Evolutionary conservation across 345 rosid species (phyloP).

Genomic region (Melastoma malabathricum): DNA sequence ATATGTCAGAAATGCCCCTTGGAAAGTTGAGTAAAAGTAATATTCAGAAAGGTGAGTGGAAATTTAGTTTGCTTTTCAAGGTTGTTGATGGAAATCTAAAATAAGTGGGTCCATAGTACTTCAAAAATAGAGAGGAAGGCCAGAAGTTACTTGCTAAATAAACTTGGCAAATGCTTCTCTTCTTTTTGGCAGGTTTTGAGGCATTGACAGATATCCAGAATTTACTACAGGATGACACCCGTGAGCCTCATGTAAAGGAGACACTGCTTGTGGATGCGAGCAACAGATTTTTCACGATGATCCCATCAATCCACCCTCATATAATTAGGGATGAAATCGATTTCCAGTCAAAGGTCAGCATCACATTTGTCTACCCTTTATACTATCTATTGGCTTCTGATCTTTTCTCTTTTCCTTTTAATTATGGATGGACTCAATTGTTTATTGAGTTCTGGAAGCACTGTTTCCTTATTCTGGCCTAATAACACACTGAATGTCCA

Average conservation of each 20-base stretch:
- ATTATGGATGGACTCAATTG: too few species aligned
- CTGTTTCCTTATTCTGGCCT: too few species aligned
- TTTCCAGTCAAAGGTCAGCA: constrained; percentile 72
- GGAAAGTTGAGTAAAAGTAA: constrained; percentile 89
- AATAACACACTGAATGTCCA: too few species aligned
- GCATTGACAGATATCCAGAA: constrained; percentile 83
- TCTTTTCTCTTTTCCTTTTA: too few species aligned
- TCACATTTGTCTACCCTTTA: too few species aligned
- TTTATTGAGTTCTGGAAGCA: too few species aligned
- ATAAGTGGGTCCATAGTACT: too few species aligned
- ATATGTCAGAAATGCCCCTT: constrained; percentile 97
- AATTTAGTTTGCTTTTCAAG: constrained; percentile 2
- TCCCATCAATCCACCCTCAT: constrained; percentile 88
- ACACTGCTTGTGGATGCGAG: constrained; percentile 83
- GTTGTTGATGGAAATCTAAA: constrained; percentile 1
- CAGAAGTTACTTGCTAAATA: not conserved
- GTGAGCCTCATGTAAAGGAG: constrained; percentile 48
- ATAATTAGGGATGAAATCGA: constrained; percentile 72
- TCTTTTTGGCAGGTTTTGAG: constrained; percentile 57
- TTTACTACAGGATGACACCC: constrained; percentile 30
- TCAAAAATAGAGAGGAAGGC: too few species aligned
- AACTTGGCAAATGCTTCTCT: not conserved
- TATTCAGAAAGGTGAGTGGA: constrained; percentile 59
- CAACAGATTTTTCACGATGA: constrained; percentile 86
- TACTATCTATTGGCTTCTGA: too few species aligned